Percentiles rank a stretch among this genome's conserved stretches.
phyloP scores from a whole-genome alignment of 805 yeast genomes.

The Torulaspora franciscae region DNA sequence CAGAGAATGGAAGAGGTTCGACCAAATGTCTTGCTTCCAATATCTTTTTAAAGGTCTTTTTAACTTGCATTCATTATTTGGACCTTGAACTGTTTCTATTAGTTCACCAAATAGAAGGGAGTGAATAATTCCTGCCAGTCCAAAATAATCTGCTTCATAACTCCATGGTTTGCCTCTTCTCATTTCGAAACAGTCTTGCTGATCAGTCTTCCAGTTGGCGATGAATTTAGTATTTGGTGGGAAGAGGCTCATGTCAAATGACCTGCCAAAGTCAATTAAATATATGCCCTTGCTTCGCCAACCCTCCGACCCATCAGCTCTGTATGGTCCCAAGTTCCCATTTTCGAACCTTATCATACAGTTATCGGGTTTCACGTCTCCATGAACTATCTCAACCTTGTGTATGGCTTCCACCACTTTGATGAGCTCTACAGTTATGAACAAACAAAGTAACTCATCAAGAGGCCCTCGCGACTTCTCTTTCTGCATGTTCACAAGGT shows the following conservation, averaged over 20 bases:
- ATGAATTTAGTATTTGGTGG: conserved; percentile 48
- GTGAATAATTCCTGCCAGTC: conserved; percentile 71
- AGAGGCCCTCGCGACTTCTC: conserved; percentile 32
- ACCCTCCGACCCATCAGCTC: conserved; percentile 37
- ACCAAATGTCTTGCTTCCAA: conserved; percentile 75
- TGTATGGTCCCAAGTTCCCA: conserved; percentile 29
- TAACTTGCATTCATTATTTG: conserved; percentile 36
- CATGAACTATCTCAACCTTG: conserved; percentile 63
- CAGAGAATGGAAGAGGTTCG: conserved; percentile 53
- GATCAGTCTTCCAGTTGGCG: conserved; percentile 56
- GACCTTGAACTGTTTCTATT: conserved; percentile 42
- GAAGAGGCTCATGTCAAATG: conserved; percentile 63
- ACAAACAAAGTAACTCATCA: conserved; percentile 62
- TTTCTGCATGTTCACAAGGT: conserved; percentile 52
- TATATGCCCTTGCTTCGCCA: conserved; percentile 54
- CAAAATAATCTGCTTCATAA: conserved; percentile 78
- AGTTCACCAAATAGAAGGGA: conserved; percentile 65
- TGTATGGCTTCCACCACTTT: conserved; percentile 60
- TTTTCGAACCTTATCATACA: conserved; percentile 62
- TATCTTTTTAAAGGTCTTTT: conserved; percentile 55
- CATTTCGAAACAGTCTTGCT: conserved; percentile 73
- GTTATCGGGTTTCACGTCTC: conserved; percentile 81
- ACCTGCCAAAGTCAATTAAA: conserved; percentile 77
- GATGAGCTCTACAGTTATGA: conserved; percentile 60
- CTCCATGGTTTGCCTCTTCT: conserved; percentile 58